Conservation (phyloP, 306 rosid species). For the Vigna unguiculata region DNA sequence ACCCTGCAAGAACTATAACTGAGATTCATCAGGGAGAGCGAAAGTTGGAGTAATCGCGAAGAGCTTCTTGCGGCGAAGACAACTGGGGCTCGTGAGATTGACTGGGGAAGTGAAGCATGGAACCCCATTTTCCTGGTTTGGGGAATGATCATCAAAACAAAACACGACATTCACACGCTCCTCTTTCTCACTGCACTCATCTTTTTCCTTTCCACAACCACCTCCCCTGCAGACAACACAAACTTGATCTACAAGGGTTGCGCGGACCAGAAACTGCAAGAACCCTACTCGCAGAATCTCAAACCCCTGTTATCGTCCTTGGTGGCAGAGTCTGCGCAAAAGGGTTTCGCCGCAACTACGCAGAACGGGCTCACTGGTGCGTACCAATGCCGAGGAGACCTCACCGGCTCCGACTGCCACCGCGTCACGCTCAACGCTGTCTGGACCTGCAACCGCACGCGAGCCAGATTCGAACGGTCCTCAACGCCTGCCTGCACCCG, state of each 20-base stretch:
- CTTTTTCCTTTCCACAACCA: neutral
- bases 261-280: slow-evolving; percentile 65
- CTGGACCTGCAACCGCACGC: no score
- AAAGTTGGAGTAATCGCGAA: no score
- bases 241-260: slow-evolving; percentile 81
- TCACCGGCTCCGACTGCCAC: slow-evolving; percentile 62
- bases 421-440: no score
- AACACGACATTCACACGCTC: slow-evolving; percentile 10
- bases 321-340: slow-evolving; percentile 58
- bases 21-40: no score
- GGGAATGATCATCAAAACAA: no score
- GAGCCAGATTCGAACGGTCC: no score
- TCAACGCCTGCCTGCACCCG: no score
- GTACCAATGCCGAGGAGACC: slow-evolving; percentile 98
- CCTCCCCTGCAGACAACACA: slow-evolving; percentile 54
- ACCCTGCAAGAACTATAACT: no score
- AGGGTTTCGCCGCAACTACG: slow-evolving; percentile 63
- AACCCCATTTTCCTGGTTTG: no score
- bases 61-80: no score
- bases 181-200: slow-evolving; percentile 20
- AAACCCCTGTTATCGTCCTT: slow-evolving; percentile 58
- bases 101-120: no score
- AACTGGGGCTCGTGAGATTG: no score
- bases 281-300: slow-evolving; percentile 64
- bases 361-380: slow-evolving; percentile 53